phyloP scores from a whole-genome alignment of 257 asterid species.

The Fraxinus pennsylvanica region DNA sequence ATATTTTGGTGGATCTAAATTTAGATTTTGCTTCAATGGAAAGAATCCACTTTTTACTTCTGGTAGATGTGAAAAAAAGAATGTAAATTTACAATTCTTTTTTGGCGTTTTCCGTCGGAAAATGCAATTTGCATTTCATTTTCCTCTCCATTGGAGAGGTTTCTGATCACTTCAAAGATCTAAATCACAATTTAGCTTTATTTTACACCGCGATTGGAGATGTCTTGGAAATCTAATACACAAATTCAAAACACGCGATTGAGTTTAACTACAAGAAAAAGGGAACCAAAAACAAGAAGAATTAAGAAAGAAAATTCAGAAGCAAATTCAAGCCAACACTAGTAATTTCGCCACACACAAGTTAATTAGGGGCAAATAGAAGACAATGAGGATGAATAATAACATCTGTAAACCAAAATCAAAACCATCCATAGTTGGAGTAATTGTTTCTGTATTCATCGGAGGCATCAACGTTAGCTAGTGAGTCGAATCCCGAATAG shows the following conservation, averaged over 20 bases:
- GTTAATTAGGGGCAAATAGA: not conserved
- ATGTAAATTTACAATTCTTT: no score
- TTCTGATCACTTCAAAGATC: no score
- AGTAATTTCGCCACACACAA: not conserved
- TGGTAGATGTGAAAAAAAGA: no score
- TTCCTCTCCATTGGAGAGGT: no score
- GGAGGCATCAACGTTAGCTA: conserved; percentile 5
- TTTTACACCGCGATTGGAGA: no score
- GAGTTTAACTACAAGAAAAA: not conserved
- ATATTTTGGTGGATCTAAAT: no score
- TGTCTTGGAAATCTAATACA: not conserved
- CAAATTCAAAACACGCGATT: not conserved
- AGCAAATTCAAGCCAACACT: not conserved
- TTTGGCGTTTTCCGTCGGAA: no score
- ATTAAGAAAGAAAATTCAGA: not conserved
- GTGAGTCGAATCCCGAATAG: conserved; percentile 30
- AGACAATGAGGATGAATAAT: not conserved
- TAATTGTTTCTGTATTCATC: conserved; percentile 35
- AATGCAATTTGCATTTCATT: no score
- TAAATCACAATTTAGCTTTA: no score
- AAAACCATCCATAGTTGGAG: conserved; percentile 64
- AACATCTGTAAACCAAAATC: conserved; percentile 11
- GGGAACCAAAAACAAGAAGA: not conserved
- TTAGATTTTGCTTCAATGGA: no score
- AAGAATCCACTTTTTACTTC: no score